phyloP scores from a whole-genome alignment of 495 filamentous ascomycete species.

The Aspergillus biplanus region DNA sequence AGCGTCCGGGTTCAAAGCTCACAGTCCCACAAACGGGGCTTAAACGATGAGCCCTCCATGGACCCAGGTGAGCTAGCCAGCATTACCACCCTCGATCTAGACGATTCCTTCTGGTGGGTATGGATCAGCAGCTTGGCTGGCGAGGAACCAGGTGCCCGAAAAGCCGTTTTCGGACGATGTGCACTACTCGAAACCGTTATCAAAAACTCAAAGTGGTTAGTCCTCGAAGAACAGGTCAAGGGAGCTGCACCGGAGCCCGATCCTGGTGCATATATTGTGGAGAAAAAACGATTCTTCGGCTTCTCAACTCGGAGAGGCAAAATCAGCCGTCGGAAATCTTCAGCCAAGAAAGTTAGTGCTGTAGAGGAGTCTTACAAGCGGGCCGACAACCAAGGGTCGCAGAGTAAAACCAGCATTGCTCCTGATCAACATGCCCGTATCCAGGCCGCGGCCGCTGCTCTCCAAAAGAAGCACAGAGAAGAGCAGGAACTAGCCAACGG shows the following conservation, averaged over 20 bases:
- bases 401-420: conserved; percentile 86
- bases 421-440: conserved; percentile 92
- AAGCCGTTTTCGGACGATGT: conserved; percentile 92
- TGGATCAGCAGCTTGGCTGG: conserved; percentile 96
- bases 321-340: conserved; percentile 70
- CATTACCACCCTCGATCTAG: conserved; percentile 81
- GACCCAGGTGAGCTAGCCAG: conserved; percentile 95
- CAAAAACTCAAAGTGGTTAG: conserved; percentile 80
- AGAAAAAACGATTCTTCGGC: conserved; percentile 91
- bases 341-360: conserved; percentile 51
- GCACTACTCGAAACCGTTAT: conserved; percentile 89
- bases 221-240: conserved; percentile 95
- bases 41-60: conserved; percentile 65
- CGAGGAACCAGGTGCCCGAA: conserved; percentile 82
- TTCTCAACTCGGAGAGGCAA: conserved; percentile 73
- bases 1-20: conserved; percentile 76
- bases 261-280: conserved; percentile 82
- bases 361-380: conserved; percentile 57
- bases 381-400: conserved; percentile 50
- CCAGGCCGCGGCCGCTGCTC: conserved; percentile 80
- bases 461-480: conserved; percentile 71
- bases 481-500: conserved; percentile 51
- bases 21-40: conserved; percentile 76
- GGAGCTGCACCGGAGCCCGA: conserved; percentile 87
- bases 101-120: conserved; percentile 99